These are phyloP conservation scores for Monosporascus sp. DNA, from an alignment of 2,329 filamentous ascomycete species.

Conservation along the genomic window DNA sequence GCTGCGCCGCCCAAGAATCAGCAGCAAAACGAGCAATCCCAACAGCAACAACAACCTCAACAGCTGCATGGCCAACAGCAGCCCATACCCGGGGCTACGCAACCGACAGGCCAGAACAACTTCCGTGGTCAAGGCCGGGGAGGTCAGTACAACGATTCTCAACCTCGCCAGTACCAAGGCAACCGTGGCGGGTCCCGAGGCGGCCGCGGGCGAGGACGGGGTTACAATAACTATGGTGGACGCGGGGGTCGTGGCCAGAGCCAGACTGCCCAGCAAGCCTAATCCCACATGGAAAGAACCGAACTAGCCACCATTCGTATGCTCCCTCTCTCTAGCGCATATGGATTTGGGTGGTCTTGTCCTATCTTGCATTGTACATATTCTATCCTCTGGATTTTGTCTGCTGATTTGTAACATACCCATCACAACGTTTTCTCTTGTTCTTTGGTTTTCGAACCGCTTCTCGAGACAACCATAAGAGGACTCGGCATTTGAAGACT, in stretches of 20 bases:
- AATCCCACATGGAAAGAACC: conserved; percentile 6
- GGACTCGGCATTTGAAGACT: conserved; percentile 23
- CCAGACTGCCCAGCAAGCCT: conserved; percentile 26
- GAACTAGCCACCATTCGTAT: conserved; percentile 1
- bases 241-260: conserved; percentile 25
- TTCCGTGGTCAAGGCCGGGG: conserved; percentile 19
- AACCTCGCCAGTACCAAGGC: conserved; percentile 26
- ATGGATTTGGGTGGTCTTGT: conserved; percentile 3
- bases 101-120: conserved; percentile 23
- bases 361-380: conserved; percentile 26
- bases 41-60: conserved; percentile 21
- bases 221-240: conserved; percentile 29
- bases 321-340: conserved; percentile 1
- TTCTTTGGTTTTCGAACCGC: conserved; percentile 18
- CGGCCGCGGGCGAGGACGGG: conserved; percentile 25
- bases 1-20: conserved; percentile 16
- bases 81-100: conserved; percentile 13
- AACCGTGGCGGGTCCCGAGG: conserved; percentile 20
- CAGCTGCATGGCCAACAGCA: conserved; percentile 21
- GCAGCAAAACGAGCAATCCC: conserved; percentile 21
- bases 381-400: conserved; percentile 20
- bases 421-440: conserved; percentile 21
- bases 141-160: conserved; percentile 26
- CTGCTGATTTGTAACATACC: conserved; percentile 29
- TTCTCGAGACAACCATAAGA: conserved; percentile 17